Conservation (phyloP, 495 filamentous ascomycete genomes). For the Aspergillus bridgeri region DNA sequence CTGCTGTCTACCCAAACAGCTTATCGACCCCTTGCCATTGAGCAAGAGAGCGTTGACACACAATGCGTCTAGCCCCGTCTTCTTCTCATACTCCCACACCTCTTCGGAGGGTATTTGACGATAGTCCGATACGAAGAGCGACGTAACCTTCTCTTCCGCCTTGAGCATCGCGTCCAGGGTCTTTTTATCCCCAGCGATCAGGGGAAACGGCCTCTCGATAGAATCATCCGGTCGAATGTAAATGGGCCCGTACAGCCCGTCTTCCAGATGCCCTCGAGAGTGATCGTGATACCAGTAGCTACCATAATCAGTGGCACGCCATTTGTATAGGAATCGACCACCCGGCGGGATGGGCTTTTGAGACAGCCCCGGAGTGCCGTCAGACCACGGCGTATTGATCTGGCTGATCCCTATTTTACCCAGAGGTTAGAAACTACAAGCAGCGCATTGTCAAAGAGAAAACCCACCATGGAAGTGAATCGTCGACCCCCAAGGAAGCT, state of each 20-base stretch:
- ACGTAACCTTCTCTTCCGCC: constrained; percentile 41
- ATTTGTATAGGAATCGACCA: constrained; percentile 45
- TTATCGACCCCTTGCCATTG: constrained; percentile 53
- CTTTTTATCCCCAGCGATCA: constrained; percentile 36
- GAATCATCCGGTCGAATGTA: constrained; percentile 18
- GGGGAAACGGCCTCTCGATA: constrained; percentile 35
- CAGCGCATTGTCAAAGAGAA: background rate
- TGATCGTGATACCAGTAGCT: constrained; percentile 56
- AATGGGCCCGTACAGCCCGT: constrained; percentile 40
- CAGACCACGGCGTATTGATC: constrained; percentile 41
- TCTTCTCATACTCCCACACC: constrained; percentile 34
- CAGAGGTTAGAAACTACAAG: background rate
- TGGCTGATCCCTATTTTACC: constrained; percentile 15
- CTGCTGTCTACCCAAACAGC: constrained; percentile 37
- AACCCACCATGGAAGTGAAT: constrained; percentile 49
- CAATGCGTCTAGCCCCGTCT: constrained; percentile 34
- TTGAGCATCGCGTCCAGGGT: constrained; percentile 42
- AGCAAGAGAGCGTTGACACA: constrained; percentile 50
- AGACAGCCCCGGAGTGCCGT: constrained; percentile 52
- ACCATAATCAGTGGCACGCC: constrained; percentile 48
- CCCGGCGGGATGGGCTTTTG: constrained; percentile 46
- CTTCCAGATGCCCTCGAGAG: constrained; percentile 40
- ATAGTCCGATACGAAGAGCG: constrained; percentile 54
- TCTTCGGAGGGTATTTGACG: constrained; percentile 48
- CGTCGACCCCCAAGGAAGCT: constrained; percentile 43